phyloP scores from a whole-genome alignment of 345 rosid species.

The Citrus inodora region DNA sequence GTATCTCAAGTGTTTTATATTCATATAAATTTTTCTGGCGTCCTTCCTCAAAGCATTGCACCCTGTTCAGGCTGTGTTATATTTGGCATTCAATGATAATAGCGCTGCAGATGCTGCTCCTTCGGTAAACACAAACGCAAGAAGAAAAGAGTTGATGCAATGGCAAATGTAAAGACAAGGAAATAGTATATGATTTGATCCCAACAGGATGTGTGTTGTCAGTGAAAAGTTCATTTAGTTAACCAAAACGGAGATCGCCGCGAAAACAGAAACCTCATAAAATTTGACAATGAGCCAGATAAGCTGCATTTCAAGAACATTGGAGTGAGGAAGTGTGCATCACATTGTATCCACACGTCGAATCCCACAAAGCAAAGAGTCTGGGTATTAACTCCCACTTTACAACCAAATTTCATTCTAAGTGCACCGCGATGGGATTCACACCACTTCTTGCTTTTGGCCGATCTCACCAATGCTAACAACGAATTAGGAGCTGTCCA shows the following conservation, averaged over 20 bases:
- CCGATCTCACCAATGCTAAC: constrained; percentile 6
- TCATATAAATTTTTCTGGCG: too few relatives aligned
- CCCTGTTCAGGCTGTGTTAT: not conserved
- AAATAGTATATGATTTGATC: not conserved
- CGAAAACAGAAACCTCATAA: not conserved
- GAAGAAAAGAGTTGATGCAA: not conserved
- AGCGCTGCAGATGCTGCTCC: not conserved
- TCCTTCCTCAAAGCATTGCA: too few relatives aligned
- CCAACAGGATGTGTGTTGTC: not conserved
- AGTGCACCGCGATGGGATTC: constrained; percentile 8
- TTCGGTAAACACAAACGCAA: not conserved
- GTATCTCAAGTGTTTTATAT: too few relatives aligned
- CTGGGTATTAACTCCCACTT: constrained; percentile 25
- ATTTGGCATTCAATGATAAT: not conserved
- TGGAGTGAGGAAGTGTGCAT: constrained; percentile 1
- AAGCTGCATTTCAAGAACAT: constrained; percentile 7
- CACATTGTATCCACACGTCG: not conserved
- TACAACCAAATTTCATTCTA: constrained; percentile 22
- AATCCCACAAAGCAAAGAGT: constrained; percentile 18
- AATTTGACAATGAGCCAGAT: constrained; percentile 1
- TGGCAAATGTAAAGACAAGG: not conserved
- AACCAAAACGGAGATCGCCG: not conserved
- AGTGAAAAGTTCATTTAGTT: not conserved
- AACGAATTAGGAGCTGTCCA: constrained; percentile 58
- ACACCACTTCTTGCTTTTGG: not conserved